Percentiles rank a stretch among this genome's conserved stretches.
Evolutionary conservation across 2,329 filamentous ascomycete species (phyloP).

Genomic region (Calycina herbarum): DNA sequence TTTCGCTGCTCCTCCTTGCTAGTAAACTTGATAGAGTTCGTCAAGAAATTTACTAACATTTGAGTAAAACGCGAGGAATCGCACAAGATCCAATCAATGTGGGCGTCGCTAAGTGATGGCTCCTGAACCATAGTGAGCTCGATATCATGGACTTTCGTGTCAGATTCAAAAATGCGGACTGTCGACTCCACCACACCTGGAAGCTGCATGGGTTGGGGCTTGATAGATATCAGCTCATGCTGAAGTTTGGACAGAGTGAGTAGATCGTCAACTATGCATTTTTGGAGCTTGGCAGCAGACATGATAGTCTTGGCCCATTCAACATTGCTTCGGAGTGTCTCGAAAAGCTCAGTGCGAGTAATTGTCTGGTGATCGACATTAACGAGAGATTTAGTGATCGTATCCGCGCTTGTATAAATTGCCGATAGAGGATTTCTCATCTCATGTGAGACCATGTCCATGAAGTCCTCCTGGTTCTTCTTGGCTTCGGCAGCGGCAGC

Average conservation of each 20-base stretch:
- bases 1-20: conserved; percentile 59
- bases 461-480: conserved; percentile 77
- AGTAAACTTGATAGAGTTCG: conserved; percentile 83
- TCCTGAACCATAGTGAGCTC: conserved; percentile 64
- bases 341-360: conserved; percentile 46
- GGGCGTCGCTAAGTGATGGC: conserved; percentile 56
- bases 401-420: conserved; percentile 73
- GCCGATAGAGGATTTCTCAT: conserved; percentile 74
- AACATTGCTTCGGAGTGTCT: conserved; percentile 51
- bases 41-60: conserved; percentile 77
- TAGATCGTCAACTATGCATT: conserved; percentile 75
- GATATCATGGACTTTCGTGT: conserved; percentile 69
- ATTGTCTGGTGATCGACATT: conserved; percentile 38
- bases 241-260: conserved; percentile 75
- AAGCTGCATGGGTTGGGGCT: conserved; percentile 68
- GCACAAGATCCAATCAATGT: conserved; percentile 64
- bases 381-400: conserved; percentile 56
- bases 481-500: conserved; percentile 57
- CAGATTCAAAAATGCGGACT: conserved; percentile 76
- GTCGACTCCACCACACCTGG: conserved; percentile 65
- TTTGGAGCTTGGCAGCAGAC: conserved; percentile 77
- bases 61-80: conserved; percentile 76
- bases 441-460: conserved; percentile 73
- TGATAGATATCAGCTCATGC: conserved; percentile 70
- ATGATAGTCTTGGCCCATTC: conserved; percentile 77